Base-by-base conservation (phyloP, 345 rosid genomes). In the Populus ilicifolia region DNA sequence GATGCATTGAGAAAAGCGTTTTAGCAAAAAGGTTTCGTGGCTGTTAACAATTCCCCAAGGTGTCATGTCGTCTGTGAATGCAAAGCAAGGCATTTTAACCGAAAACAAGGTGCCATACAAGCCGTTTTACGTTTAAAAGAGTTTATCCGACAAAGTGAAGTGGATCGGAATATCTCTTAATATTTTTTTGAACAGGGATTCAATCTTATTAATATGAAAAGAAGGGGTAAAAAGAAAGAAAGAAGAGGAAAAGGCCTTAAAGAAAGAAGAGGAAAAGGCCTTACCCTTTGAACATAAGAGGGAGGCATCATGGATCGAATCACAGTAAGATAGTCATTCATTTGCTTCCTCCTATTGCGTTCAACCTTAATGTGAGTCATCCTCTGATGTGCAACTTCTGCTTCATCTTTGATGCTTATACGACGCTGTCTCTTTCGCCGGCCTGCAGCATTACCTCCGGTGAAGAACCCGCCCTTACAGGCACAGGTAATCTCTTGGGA, bases 311-410 rank as follows among this genome's bases (percentile, higher is more conserved):
- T 81, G 48, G 89, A 81, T 61, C 88, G 89, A 69, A 92, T 91
- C 30, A 68, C 75, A 39, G 87, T 80, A 52, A 92, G 88, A 83
- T 87, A 85, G 11, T 90, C 84, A 80, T 88, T 92, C 94, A 92
- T 92, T 77, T 85, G 97, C 78, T 83, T 89, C 77, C 97, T 85
- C 68, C 97, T 81, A 61, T 89, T 89, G 73, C 97, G 91, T 74
- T 92, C 94, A 20, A 90, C 90, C 18, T 84, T 77, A 80, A 92
- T 90, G 84, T 92, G 97, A 64, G 83, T 86, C 83, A 85, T 86
- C 80, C 97, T 90, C 79, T 89, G 94, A 27, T 73, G 86, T 87
- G 89, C 91, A 71, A 86, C 84, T 73, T 91, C 91, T 33, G 88
- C 87, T 67, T 67, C 76, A 80, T 82, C 87, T 80, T 84, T 89